Base-by-base conservation (phyloP, 768 basidiomycete species). In the Trametes meyenii region DNA sequence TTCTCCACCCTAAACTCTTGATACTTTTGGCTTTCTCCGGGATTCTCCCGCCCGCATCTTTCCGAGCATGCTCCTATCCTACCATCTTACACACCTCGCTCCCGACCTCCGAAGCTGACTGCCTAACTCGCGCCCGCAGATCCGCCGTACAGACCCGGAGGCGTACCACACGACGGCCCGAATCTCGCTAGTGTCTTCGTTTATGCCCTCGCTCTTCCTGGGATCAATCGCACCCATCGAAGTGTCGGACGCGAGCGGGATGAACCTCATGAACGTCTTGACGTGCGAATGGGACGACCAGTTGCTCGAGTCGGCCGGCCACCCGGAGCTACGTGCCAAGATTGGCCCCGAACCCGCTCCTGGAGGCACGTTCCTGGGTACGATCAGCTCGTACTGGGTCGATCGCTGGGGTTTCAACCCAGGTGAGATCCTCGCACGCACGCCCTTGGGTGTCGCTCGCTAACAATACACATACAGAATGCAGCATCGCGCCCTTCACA, bases 161-260 rank as follows among this genome's bases (percentile, higher is more conserved):
- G 76, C 78, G 5, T 91, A 92, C 70, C 77, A 75, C 24, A 74
- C 76, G 0, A 92, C 92, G 17, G 75, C 80, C 21, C 81, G 85
- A 39, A 86, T 96, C 43, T 90, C 89, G 8, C 80, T 96, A 35
- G 87, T 94, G 8, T 92, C 90, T 13, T 92, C 89, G 17, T 94
- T 92, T 76, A 77, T 94, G 60, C 82, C 91, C 4, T 93, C 92
- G 0, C 72, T 96, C n/a, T 88, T 95, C 71, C 78, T 93, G 50
- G 90, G 91, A 3, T 74, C 75, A 50, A 82, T 94, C 64, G 89
- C 88, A 11, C 89, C 91, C 0, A 87, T 93, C 54, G 94, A 96
- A 67, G 84, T 88, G n/a, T 86, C 87, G 24, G 94, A 95, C 73
- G 92, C 91, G 2, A 92, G 90, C 70, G 94, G 94, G 0, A 94